These are phyloP conservation scores for Saccharomycopsis fodiens DNA, from an alignment of 805 yeast species.

Conservation along the genomic window DNA sequence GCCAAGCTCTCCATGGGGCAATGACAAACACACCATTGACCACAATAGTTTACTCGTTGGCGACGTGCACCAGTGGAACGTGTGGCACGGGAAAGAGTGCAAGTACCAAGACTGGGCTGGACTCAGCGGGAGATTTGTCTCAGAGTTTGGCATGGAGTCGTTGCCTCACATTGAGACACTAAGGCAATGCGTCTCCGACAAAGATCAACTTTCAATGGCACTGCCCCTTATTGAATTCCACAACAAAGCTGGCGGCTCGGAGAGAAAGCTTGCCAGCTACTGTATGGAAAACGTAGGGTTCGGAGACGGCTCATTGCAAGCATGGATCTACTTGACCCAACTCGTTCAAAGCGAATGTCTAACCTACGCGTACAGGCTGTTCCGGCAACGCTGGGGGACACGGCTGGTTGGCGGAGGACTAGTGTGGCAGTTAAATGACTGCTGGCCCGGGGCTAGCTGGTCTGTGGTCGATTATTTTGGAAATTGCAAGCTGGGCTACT, in stretches of 20 bases:
- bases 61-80: constrained; percentile 50
- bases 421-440: constrained; percentile 49
- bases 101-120: constrained; percentile 42
- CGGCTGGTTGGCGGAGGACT: constrained; percentile 38
- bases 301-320: constrained; percentile 27
- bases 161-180: constrained; percentile 34
- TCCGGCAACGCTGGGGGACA: constrained; percentile 40
- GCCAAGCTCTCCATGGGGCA: constrained; percentile 39
- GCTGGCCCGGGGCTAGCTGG: constrained; percentile 50
- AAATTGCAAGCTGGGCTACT: constrained; percentile 40
- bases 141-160: constrained; percentile 49
- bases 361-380: constrained; percentile 37
- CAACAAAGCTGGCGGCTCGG: constrained; percentile 43
- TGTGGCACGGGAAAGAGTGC: constrained; percentile 47
- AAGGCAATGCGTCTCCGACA: constrained; percentile 31
- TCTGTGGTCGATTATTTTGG: constrained; percentile 36
- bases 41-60: constrained; percentile 36
- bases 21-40: constrained; percentile 1
- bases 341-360: constrained; percentile 45
- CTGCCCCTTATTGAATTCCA: constrained; percentile 37
- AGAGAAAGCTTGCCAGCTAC: constrained; percentile 38
- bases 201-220: constrained; percentile 36
- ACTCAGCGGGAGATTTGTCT: constrained; percentile 41
- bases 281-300: constrained; percentile 38
- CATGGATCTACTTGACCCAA: constrained; percentile 46